Base-by-base conservation (phyloP, 768 basidiomycete species). In the Podaxis pistillaris region DNA sequence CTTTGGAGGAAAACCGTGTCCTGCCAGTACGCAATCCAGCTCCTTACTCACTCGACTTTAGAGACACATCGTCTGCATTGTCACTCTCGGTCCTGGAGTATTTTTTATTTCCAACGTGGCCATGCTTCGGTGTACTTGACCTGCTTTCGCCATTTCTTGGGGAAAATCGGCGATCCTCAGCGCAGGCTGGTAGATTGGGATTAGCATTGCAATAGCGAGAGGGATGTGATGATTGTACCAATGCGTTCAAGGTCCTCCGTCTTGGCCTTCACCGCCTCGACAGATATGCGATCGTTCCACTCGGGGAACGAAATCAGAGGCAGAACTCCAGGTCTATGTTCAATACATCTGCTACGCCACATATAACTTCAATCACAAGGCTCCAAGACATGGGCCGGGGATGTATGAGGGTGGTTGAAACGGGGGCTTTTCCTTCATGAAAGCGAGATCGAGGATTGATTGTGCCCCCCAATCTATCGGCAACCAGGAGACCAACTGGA, bases 21-120 rank as follows among this genome's bases (percentile, higher is more conserved):
- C 41, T 62, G 71, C 79, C 79, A 80, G 59, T 80, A 80, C 9
- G 68, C 69, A 2, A 81, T 68, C 77, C 78, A 81, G n/a, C 58
- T 59, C 2, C 38, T 55, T 12, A 62, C 77, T 50, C 78, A 73
- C 0, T 55, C 60, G 1, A 63, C 60, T 8, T 64, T 70, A 80
- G 60, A 4, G 69, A 26, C 66, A 63, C 2, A 78, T 63, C 1
- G 52, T 54, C 22, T 65, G 68, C 68, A 82, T 73, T 8, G 75
- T 76, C 58, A 64, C 50, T 63, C 81, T 80, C 55, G 74, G 60
- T 1, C 41, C 58, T 47, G 68, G 71, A 0, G 73, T 69, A 37
- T 74, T 73, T 2, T 64, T 66, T 0, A 72, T 76, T 1, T 67
- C 53, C 47, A 79, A 74, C 1, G 41, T 65, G 3, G 74, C 55